Evolutionary conservation across 768 basidiomycete species (phyloP), one percentile per base, ranked within the genome.

Genomic region (Pluteus cervinus): DNA sequence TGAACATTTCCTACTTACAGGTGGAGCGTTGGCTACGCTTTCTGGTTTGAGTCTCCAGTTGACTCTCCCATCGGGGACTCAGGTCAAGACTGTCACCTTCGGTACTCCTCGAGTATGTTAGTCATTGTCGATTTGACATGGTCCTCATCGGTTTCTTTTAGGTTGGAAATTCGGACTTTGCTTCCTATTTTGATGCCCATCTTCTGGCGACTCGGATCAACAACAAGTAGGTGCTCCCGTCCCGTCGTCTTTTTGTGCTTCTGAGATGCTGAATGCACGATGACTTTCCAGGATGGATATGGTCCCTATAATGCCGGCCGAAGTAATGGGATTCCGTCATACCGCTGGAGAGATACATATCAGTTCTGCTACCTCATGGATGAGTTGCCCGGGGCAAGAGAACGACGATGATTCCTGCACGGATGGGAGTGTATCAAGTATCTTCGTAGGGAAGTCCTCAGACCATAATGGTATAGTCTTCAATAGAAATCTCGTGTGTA

Each of bases 121-220:
- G 22, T 31, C 18, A 14, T 18, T 12, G 8, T 21, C 18, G 11
- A 15, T n/a, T 12, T 9, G 2, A 9, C 18, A 20, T 30, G 32
- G 7, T 30, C 33, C 18, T 9, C 8, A 15, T 16, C 8, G 4
- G 20, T 26, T 16, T 22, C 48, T 37, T 20, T 29, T 38, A 69
- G 62, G 66, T 70, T 36, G 74, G 76, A 0, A 75, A 78, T 52
- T 65, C 65, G 41, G 74, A 57, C 6, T 79, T 77, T 42, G 75
- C 73, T 2, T 41, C 74, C 52, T 73, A 73, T 47, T 65, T 75
- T 30, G 68, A 75, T 40, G 60, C 65, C 4, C 51, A 66, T 34
- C 12, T 57, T 18, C 40, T 52, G 7, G 41, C 74, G 36, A 68
- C 62, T 0, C 74, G 66, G 40, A 62, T 79, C 48, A 74, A 69